Evolutionary conservation across 306 rosid genomes (phyloP), one percentile per base, ranked within the genome.

Genomic region (Trichosanthes truncata): DNA sequence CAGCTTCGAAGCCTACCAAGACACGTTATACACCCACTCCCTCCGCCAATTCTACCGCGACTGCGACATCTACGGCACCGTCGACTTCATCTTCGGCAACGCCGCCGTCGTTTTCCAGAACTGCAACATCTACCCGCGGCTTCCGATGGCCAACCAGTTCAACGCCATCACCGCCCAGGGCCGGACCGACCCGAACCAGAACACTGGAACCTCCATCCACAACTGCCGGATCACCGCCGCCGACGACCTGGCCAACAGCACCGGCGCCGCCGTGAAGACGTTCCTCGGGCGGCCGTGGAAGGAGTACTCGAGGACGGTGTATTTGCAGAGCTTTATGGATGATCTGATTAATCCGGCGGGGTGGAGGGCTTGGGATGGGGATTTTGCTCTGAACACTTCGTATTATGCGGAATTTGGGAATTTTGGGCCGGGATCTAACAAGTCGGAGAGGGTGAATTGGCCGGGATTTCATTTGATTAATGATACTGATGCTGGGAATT

Each of bases 151-250:
- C 6, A 89, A 88, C 45, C 98, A 94, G 80, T 94, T 91, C 90
- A 94, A 94, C 35, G 97, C 97, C 81, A 90, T 94, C 74, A 94
- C 98, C 0, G 98, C 98, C 3, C 98, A 92, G 49, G 98, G 97
- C 3, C 80, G 97, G 55, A 87, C 95, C 0, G 93, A 91, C 63
- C 97, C 97, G 0, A 88, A 89, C 45, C 98, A 95, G 80, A 90
- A 89, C 84, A 89, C 97, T 0, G 98, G 98, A 0, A 92, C 82
- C 7, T 88, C 93, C 0, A 89, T 92, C 78, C 97, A 91, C 2
- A 89, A 95, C 55, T 92, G 98, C 45, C 87, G 82, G 3, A 85
- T 94, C 20, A 84, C 76, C 69, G 92, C 95, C 0, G 84, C 97
- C 0, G 88, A 82, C 4, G 98, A 92, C 38, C 81, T 91, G 36